Percentiles rank a stretch among this genome's conserved stretches.
These are phyloP conservation scores for Neostapfia colusana DNA, from an alignment of 176 grass and related monocot species.

Conservation along the genomic window DNA sequence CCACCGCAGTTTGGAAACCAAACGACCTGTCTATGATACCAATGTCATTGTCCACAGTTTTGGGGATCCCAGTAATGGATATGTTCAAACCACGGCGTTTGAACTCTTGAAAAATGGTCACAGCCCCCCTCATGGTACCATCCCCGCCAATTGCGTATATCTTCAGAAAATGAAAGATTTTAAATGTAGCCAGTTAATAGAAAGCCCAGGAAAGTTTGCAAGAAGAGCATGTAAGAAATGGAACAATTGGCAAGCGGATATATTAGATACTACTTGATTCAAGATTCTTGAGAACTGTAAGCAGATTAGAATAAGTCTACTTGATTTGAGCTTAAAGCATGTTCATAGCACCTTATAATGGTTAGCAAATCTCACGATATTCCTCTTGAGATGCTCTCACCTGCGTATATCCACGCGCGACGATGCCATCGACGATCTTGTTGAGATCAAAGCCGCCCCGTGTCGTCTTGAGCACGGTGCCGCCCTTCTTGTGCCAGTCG, in stretches of 20 bases:
- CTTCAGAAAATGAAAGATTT: conserved; percentile 32
- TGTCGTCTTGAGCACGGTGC: conserved; percentile 72
- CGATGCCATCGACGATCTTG: conserved; percentile 84
- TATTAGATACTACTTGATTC: not conserved
- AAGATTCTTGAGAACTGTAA: not conserved
- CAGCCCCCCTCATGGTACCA: conserved; percentile 88
- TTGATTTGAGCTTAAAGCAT: not conserved
- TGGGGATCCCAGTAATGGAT: conserved; percentile 71
- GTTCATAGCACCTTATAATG: not conserved
- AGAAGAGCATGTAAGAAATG: not conserved
- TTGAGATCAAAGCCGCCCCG: conserved; percentile 75
- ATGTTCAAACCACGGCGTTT: conserved; percentile 65
- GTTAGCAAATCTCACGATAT: not conserved
- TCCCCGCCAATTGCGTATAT: conserved; percentile 75
- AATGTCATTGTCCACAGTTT: conserved; percentile 97
- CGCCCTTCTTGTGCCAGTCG: conserved; percentile 87
- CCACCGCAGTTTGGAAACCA: conserved; percentile 88
- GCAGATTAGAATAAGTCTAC: not conserved
- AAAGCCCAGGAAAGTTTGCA: not conserved
- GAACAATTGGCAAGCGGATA: not conserved
- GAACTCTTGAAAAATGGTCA: conserved; percentile 67
- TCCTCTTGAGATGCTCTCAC: conserved; percentile 14
- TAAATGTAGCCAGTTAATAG: not conserved
- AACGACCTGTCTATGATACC: conserved; percentile 95
- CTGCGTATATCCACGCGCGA: conserved; percentile 72